Base-by-base conservation (phyloP, 257 asterid species). In the Capsicum pubescens region DNA sequence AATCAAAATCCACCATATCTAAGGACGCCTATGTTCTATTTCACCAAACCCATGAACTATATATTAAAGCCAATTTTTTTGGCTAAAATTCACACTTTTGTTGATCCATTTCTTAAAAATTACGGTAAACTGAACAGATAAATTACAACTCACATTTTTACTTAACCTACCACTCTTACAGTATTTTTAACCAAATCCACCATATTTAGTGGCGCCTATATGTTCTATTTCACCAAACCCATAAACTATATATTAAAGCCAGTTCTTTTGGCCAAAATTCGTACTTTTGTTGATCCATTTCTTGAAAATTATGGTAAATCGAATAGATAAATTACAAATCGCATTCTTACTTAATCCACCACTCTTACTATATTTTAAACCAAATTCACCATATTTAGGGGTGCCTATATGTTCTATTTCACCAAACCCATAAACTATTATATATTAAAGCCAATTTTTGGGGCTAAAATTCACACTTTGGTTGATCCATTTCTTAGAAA, bases 281-380 rank as follows among this genome's bases (percentile, higher is more conserved):
- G 9, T 3, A 52, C 56, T 10, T 32, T 32, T 9, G 79, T 70
- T 46, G 39, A 72, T 46, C 59, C 9, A 48, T 70, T 70, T 4
- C 9, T 11, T 70, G 6, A 14, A 32, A 48, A 17, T 67, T 67
- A 11, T 26, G 14, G 1, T 35, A 5, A 66, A 67, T 44, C 10
- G 6, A 71, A 46, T 17, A 10, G 2, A 10, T 46, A 72, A 72
- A 72, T 72, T 48, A 46, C 19, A 42, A 72, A 0, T 1, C 8
- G 4, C 3, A 39, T 36, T 68, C 39, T 39, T 0, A 0, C 0
- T 15, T 39, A 8, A 15, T 3, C 0, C 26, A 2, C 4, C 11
- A 55, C n/a, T 56, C n/a, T 56, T 56, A 5, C 8, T 1, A 56
- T 44, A 44, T 44, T 35, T 32, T 35, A 13, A 14, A 35, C 19